Evolutionary conservation across 2,329 filamentous ascomycete species (phyloP), one percentile per base, ranked within the genome.

Genomic region (Ophiocordyceps camponoti-saundersi): DNA sequence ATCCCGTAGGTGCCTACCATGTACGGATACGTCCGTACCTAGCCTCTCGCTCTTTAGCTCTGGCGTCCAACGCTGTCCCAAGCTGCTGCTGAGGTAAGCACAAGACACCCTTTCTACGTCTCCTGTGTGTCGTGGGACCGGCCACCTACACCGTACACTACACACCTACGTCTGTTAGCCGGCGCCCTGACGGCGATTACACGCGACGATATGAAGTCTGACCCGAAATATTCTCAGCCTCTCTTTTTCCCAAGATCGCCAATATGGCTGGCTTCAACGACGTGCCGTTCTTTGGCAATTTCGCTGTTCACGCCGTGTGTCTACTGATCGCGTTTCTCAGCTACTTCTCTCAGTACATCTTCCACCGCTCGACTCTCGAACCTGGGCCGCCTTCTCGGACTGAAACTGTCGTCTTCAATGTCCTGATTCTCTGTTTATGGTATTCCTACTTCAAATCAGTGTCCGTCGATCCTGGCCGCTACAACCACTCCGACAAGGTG

Each of bases 271-370:
- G 65, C 61, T 51, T 67, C 58, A 59, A 60, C 55, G 59, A 64
- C 50, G 61, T 65, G 56, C 60, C 65, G 47, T 54, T 66, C 42
- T 56, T 77, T 50, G 70, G 73, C 56, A 61, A 63, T 45, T 66
- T 87, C 46, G 80, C 82, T 49, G 75, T 88, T n/a, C 82, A 82
- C 15, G 73, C 69, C 48, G 82, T 84, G 42, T 78, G 77, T 52
- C 47, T 69, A 8, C 65, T 90, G 15, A 82, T 89, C 49, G 58
- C 65, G 46, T 85, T 87, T 58, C 72, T 89, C 3, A 75, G 77
- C 50, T 86, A 82, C 65, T 73, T 75, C 44, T 82, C 85, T 5
- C 85, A 90, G 63, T 73, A 70, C 58, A 68, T 90, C 44, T 84
- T 90, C 60, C 62, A 72, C 53, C 64, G 75, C 50, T 57, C 59